Evolutionary conservation across 176 grass and related monocot genomes (phyloP).

Genomic region (Melocanna baccifera): DNA sequence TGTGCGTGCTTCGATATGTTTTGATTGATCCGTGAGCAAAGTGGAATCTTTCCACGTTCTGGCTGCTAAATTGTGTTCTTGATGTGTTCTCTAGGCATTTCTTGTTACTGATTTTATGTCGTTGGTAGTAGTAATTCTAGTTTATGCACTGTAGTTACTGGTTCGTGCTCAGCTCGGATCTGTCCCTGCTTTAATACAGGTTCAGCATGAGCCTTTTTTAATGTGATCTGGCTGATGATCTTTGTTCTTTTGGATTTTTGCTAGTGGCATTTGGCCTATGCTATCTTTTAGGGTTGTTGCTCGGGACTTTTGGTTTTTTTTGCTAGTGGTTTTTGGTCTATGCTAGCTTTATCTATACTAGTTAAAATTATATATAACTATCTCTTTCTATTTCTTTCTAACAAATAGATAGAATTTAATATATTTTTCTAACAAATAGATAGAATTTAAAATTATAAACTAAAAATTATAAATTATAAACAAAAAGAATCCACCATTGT

Average conservation of each 20-base stretch:
- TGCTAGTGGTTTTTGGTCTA: too few relatives aligned
- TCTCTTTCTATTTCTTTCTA: too few relatives aligned
- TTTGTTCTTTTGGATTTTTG: constrained; percentile 29
- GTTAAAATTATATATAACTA: too few relatives aligned
- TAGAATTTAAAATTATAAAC: too few relatives aligned
- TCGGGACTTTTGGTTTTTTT: too few relatives aligned
- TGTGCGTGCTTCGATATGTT: not conserved
- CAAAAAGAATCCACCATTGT: too few relatives aligned
- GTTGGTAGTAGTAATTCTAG: not conserved
- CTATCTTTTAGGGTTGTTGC: too few relatives aligned
- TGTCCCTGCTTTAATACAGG: not conserved
- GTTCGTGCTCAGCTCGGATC: constrained; percentile 12
- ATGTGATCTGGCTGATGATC: constrained; percentile 15
- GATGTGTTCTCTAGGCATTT: not conserved
- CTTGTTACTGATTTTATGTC: not conserved
- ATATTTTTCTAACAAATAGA: too few relatives aligned
- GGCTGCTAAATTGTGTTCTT: not conserved
- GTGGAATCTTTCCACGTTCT: not conserved
- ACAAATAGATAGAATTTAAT: too few relatives aligned
- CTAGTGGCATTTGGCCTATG: too few relatives aligned
- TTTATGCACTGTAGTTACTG: not conserved
- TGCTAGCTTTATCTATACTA: too few relatives aligned
- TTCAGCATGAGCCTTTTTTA: not conserved
- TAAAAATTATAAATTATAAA: too few relatives aligned
- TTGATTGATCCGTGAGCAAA: not conserved